Evolutionary conservation across 2,329 filamentous ascomycete species (phyloP), one percentile per base, ranked within the genome.

Genomic region (Exophiala mesophila): DNA sequence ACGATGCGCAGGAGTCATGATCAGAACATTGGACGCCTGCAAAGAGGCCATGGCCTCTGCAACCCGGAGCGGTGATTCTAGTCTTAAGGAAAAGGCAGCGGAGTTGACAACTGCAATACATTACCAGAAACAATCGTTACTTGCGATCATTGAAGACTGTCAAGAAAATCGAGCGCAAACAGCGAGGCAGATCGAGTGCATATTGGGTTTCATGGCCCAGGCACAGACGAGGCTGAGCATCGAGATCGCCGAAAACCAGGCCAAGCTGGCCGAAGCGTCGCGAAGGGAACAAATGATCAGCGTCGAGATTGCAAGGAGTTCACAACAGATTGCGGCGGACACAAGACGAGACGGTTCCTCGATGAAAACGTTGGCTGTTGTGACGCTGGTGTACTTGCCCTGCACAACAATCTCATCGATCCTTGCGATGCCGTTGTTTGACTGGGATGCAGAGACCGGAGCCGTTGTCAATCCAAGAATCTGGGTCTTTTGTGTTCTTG

Each of bases 381-480:
- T 68, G 39, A 67, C 63, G 28, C 64, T 66, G 54, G 45, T 61
- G 3, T 68, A 67, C 44, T 59, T 67, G 2, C 65, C 66, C 1
- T 62, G 58, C 0, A 65, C 63, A 5, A 67, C 66, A 46, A 57
- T 67, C 42, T 60, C 65, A 50, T 47, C 45, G 12, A n/a, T 39
- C 10, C 19, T 39, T 17, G 36, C 36, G 8, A 39, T 39, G 36
- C 21, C 20, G 4, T 13, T 39, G 19, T 30, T 39, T 9, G 36
- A 39, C 23, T 39, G 36, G 36, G 13, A 39, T 19, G 36, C 36
- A 6, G 20, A 28, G 6, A 16, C 9, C 16, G 5, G 36, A 30
- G 23, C 8, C 3, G 23, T 31, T 13, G 36, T 30, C 4, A 39
- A 16, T 19, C 5, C 5, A 15, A 39, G 37, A 38, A 45, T 46